Percentiles rank a stretch among this genome's conserved stretches.
Evolutionary conservation across 768 basidiomycete species (phyloP).

Genomic region (Kwoniella pini): DNA sequence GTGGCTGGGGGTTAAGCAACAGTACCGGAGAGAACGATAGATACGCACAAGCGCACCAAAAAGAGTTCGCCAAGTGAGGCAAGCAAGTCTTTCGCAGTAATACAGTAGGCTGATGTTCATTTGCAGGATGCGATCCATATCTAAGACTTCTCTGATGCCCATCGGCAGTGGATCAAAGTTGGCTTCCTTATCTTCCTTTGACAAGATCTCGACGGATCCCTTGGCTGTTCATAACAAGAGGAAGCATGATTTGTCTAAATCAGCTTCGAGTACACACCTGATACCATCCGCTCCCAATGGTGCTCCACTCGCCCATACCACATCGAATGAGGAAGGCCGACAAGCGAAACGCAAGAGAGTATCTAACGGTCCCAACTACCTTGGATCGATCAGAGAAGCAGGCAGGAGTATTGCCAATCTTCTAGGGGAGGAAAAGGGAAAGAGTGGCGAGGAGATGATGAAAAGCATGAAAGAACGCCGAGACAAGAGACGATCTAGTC

Average conservation of each 20-base stretch:
- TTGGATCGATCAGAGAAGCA: conserved; percentile 35
- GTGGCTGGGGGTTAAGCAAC: conserved; percentile 32
- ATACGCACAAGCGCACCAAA: conserved; percentile 47
- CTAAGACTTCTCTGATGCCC: conserved; percentile 9
- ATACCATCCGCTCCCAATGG: conserved; percentile 44
- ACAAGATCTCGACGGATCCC: background rate
- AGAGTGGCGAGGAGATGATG: conserved; percentile 10
- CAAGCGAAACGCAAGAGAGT: conserved; percentile 28
- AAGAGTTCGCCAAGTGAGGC: conserved; percentile 49
- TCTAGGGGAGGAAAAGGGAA: conserved; percentile 24
- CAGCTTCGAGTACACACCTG: conserved; percentile 6
- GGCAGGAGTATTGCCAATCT: conserved; percentile 40
- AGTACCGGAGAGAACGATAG: conserved; percentile 26
- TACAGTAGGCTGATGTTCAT: background rate
- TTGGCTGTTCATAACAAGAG: conserved; percentile 22
- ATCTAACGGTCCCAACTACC: conserved; percentile 38
- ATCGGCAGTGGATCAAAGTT: conserved; percentile 1
- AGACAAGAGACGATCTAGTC: conserved; percentile 31
- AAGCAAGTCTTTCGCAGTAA: too few species aligned
- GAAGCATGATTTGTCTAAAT: conserved; percentile 22
- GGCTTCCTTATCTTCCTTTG: conserved; percentile 2
- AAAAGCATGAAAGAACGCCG: conserved; percentile 24
- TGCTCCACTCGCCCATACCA: conserved; percentile 8
- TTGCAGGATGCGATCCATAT: conserved; percentile 43
- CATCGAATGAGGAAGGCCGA: conserved; percentile 18